Conservation (phyloP, 202 grass and related monocot genomes). For the Zoysia matrella region DNA sequence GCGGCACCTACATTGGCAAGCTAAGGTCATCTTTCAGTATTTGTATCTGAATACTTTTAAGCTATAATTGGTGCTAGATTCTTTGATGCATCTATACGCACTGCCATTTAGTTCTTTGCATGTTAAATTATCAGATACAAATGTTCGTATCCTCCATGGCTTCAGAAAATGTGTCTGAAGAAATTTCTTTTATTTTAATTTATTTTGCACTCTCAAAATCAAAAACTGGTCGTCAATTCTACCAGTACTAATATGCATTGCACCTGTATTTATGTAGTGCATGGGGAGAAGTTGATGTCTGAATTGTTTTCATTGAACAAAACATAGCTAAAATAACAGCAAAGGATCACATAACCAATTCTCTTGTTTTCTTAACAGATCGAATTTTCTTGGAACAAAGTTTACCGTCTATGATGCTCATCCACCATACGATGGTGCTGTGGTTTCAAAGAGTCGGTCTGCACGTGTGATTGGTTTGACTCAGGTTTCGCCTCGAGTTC, state of each 20-base stretch:
- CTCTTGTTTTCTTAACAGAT: slow-evolving; percentile 53
- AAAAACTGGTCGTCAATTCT: not conserved
- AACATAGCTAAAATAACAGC: not conserved
- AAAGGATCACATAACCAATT: not conserved
- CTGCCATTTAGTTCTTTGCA: slow-evolving; percentile 9
- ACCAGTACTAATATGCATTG: not conserved
- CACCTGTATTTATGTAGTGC: not conserved
- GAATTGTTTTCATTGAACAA: slow-evolving; percentile 15
- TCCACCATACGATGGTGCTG: slow-evolving; percentile 82
- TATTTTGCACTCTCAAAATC: not conserved
- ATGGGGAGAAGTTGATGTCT: not conserved
- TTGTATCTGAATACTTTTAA: slow-evolving; percentile 15
- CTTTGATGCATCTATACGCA: not conserved
- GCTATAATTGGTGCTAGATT: slow-evolving; percentile 22
- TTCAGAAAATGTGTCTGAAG: not conserved
- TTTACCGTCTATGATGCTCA: slow-evolving; percentile 95
- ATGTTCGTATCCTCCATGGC: slow-evolving; percentile 1
- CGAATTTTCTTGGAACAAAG: slow-evolving; percentile 97
- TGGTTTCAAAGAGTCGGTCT: slow-evolving; percentile 69
- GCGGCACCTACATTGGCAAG: slow-evolving; percentile 87
- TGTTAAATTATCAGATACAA: slow-evolving; percentile 3
- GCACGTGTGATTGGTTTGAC: slow-evolving; percentile 73
- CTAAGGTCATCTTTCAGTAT: slow-evolving; percentile 67
- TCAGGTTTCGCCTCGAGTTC: slow-evolving; percentile 80
- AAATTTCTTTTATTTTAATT: not conserved